A percentile compares a stretch with the other conserved stretches of the same genome.
phyloP scores from a whole-genome alignment of 2,329 filamentous ascomycete species.

The Graphiopsis chlorocephala region DNA sequence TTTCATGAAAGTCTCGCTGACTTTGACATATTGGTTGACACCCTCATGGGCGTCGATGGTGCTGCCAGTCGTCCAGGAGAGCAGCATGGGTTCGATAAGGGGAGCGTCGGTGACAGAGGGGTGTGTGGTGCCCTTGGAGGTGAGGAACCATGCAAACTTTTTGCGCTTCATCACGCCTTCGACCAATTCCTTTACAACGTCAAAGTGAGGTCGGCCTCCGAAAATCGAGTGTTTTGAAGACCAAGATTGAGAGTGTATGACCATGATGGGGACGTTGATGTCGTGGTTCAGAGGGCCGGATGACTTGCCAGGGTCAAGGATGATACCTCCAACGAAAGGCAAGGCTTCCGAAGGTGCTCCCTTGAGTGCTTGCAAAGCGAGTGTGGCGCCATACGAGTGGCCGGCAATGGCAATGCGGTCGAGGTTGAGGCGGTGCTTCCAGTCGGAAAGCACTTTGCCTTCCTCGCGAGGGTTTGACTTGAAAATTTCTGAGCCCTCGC shows the following conservation, averaged over 20 bases:
- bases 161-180: conserved; percentile 42
- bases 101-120: conserved; percentile 66
- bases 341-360: conserved; percentile 43
- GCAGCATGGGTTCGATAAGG: conserved; percentile 59
- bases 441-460: conserved; percentile 48
- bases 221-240: conserved; percentile 57
- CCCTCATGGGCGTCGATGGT: conserved; percentile 57
- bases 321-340: conserved; percentile 57
- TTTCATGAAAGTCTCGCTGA: conserved; percentile 57
- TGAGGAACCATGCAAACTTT: conserved; percentile 45
- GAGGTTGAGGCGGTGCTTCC: conserved; percentile 55
- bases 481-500: conserved; percentile 35
- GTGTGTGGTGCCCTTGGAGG: conserved; percentile 47
- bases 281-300: conserved; percentile 61
- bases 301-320: conserved; percentile 64
- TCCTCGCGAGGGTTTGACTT: conserved; percentile 49
- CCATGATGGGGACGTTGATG: conserved; percentile 56
- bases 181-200: conserved; percentile 58
- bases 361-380: conserved; percentile 60
- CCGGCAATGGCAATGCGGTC: conserved; percentile 57
- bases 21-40: conserved; percentile 58
- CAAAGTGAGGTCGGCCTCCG: conserved; percentile 63
- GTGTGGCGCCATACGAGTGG: conserved; percentile 66
- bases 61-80: conserved; percentile 61
- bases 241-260: conserved; percentile 66